Evolutionary conservation across 2,329 filamentous ascomycete genomes (phyloP).

Genomic region (Aspergillus persii): DNA sequence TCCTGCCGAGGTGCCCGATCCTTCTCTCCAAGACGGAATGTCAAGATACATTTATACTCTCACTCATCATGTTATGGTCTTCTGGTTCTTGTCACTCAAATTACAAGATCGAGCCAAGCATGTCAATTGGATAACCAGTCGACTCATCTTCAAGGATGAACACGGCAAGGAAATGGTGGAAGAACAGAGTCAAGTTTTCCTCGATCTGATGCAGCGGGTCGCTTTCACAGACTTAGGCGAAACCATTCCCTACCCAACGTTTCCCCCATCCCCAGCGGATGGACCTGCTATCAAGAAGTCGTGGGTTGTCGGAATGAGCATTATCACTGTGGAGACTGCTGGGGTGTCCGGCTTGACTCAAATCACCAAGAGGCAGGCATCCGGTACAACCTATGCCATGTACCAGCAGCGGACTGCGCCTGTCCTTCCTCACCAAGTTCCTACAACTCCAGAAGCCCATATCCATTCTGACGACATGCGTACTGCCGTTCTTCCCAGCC

Average conservation of each 20-base stretch:
- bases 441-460: conserved; percentile 39
- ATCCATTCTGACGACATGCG: conserved; percentile 38
- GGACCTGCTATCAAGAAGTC: conserved; percentile 46
- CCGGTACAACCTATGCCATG: conserved; percentile 49
- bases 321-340: conserved; percentile 51
- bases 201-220: conserved; percentile 91
- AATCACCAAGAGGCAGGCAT: conserved; percentile 52
- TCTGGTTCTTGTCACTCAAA: conserved; percentile 92
- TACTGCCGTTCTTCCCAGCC: conserved; percentile 46
- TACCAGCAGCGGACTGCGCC: conserved; percentile 49
- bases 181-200: conserved; percentile 88
- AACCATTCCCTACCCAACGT: conserved; percentile 44
- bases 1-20: conserved; percentile 32
- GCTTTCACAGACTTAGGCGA: conserved; percentile 84
- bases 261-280: conserved; percentile 41
- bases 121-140: conserved; percentile 86
- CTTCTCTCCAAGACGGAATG: conserved; percentile 65
- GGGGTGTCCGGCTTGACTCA: conserved; percentile 48
- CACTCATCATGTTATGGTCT: conserved; percentile 92
- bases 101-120: conserved; percentile 78
- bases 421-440: conserved; percentile 46
- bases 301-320: conserved; percentile 53
- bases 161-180: conserved; percentile 74
- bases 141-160: conserved; percentile 73
- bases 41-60: conserved; percentile 92